A percentile compares a stretch with the other conserved stretches of the same genome.
phyloP scores from a whole-genome alignment of 2,329 filamentous ascomycete genomes.

The Xylariomycetidae sp. region DNA sequence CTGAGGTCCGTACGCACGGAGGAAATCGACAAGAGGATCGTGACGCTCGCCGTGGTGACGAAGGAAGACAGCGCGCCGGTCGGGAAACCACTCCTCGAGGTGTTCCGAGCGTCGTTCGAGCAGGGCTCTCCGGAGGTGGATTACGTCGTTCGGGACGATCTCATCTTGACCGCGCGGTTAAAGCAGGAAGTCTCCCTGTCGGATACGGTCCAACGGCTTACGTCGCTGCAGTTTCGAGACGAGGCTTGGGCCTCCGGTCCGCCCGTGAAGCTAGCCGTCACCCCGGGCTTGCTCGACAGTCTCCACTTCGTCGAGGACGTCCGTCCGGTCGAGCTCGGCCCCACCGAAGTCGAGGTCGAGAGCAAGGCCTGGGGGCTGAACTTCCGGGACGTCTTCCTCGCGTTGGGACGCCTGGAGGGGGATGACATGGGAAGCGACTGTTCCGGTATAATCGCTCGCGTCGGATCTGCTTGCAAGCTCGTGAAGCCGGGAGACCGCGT shows the following conservation, averaged over 20 bases:
- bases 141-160: slow-evolving; percentile 10
- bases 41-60: slow-evolving; percentile 16
- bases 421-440: slow-evolving; percentile 16
- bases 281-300: slow-evolving; percentile 16
- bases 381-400: slow-evolving; percentile 12
- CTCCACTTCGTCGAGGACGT: slow-evolving; percentile 18
- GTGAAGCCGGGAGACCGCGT: slow-evolving; percentile 12
- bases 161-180: slow-evolving; percentile 8
- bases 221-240: too few relatives aligned
- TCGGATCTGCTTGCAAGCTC: slow-evolving; percentile 14
- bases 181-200: slow-evolving; percentile 8
- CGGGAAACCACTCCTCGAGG: slow-evolving; percentile 12
- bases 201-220: slow-evolving; percentile 3
- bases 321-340: slow-evolving; percentile 6
- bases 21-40: slow-evolving; percentile 18
- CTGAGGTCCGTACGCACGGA: slow-evolving; percentile 23
- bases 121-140: slow-evolving; percentile 11
- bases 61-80: neutral
- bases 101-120: slow-evolving; percentile 11
- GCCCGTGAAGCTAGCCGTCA: slow-evolving; percentile 12
- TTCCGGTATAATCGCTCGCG: slow-evolving; percentile 26
- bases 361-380: slow-evolving; percentile 13
- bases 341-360: slow-evolving; percentile 16
- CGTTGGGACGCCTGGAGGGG: slow-evolving; percentile 10
- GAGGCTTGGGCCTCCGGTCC: slow-evolving; percentile 11